Evolutionary conservation across 1,284 basidiomycete genomes (phyloP).

Genomic region (Naganishia cerealis): DNA sequence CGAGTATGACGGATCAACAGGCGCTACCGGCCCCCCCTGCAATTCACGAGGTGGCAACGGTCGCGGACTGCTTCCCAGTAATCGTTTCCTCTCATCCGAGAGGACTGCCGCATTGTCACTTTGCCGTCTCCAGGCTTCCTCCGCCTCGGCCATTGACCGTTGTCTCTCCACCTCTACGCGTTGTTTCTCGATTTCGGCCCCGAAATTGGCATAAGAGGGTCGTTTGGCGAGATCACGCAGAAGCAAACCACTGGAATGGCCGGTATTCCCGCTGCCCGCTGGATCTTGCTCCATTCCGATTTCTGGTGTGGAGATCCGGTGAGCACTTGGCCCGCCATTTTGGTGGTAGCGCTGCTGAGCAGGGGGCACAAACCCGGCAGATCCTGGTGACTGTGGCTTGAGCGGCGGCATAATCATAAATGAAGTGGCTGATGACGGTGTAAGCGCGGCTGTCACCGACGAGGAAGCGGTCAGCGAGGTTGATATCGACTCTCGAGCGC

Average conservation of each 20-base stretch:
- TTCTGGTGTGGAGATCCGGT: background rate
- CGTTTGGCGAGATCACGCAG: slow-evolving; percentile 17
- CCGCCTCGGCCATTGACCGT: background rate
- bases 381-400: slow-evolving; percentile 10
- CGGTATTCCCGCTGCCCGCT: background rate
- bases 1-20: background rate
- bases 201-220: slow-evolving; percentile 15
- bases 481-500: slow-evolving; percentile 12
- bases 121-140: slow-evolving; percentile 17
- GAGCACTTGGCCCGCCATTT: background rate
- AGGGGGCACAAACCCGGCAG: background rate
- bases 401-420: background rate
- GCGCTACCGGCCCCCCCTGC: no score
- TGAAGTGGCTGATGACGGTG: background rate
- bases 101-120: slow-evolving; percentile 19
- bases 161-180: background rate
- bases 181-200: slow-evolving; percentile 1
- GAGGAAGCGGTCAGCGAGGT: background rate
- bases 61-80: slow-evolving; percentile 11
- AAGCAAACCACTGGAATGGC: background rate
- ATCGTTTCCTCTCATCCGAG: slow-evolving; percentile 11
- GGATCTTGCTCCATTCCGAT: background rate
- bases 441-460: background rate
- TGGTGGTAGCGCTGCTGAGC: background rate
- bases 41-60: background rate